Evolutionary conservation across 192 early-diverging fungal genomes (phyloP).

Genomic region (Backusella liffmaniae): DNA sequence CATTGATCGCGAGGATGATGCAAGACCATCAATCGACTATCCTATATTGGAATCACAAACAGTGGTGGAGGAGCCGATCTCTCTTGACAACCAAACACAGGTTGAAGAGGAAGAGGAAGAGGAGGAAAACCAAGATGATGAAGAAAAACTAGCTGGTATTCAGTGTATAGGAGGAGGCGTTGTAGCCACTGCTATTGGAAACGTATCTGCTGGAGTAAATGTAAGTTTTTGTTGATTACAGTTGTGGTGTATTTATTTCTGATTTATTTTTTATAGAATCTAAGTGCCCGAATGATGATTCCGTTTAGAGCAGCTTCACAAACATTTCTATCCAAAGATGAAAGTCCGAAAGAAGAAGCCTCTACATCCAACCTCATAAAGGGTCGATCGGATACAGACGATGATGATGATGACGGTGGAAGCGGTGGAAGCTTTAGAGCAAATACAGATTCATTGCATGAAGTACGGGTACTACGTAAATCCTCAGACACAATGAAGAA

Average conservation of each 20-base stretch:
- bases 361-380: not conserved
- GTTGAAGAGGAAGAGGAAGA: not conserved
- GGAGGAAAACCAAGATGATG: not conserved
- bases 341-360: not conserved
- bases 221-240: not conserved
- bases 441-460: not conserved
- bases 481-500: conserved; percentile 14
- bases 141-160: not conserved
- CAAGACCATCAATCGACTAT: not conserved
- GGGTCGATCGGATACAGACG: not conserved
- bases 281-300: conserved; percentile 11
- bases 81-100: not conserved
- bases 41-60: not conserved
- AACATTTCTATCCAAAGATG: not conserved
- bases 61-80: not conserved
- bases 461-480: conserved; percentile 7
- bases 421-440: not conserved
- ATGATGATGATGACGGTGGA: not conserved
- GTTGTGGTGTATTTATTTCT: not conserved
- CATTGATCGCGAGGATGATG: not conserved
- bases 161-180: conserved; percentile 15
- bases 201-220: conserved; percentile 20
- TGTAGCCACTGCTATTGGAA: conserved; percentile 8
- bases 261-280: not conserved
- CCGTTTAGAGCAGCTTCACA: not conserved